Base-by-base conservation (phyloP, 106 monocot genomes). In the Iris macrosiphon region DNA sequence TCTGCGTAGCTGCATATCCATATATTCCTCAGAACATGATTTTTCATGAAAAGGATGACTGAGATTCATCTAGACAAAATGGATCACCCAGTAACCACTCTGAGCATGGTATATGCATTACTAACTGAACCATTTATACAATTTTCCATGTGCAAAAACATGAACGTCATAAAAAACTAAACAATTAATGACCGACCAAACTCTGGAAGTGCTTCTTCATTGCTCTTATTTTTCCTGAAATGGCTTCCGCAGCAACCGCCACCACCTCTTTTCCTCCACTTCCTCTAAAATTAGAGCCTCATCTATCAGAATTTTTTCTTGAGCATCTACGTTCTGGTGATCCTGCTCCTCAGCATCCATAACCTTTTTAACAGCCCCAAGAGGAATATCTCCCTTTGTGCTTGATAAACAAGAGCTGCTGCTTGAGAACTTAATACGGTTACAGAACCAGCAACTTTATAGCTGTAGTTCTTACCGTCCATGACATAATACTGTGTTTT, bases 391-490 rank as follows among this genome's bases (percentile, higher is more conserved):
- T 6, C 96, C 96, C 61, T 96, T 67, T 96, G 89, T 20, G 76
- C 45, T 62, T 77, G 79, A 40, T 59, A 65, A 15, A 82, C 40
- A 10, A 77, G 2, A 41, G 85, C 77, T 12, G 96, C 96, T 31
- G 90, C 96, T 50, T 69, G 61, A 21, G 77, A 73, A 78, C 31
- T 80, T 16, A 39, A 38, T n/a, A 83, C 96, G 8, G 58, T 74
- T 28, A 96, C 65, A 0, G 90, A 85, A 35, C 96, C 96, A 45
- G 89, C 37, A 18, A 96, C 83, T 37, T 90, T 98, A 56, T 98
- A 98, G 62, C 96, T 90, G 52, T 98, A 98, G 59, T 98, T 98
- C 51, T 98, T 98, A 5, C 96, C 96, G 56, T 98, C 96, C 60
- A 87, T 98, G 4, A 90, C 96, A 75, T 83, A 98, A 40, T 83